Base-by-base conservation (phyloP, 2,329 filamentous ascomycete genomes). In the Waltergamsia citrina region DNA sequence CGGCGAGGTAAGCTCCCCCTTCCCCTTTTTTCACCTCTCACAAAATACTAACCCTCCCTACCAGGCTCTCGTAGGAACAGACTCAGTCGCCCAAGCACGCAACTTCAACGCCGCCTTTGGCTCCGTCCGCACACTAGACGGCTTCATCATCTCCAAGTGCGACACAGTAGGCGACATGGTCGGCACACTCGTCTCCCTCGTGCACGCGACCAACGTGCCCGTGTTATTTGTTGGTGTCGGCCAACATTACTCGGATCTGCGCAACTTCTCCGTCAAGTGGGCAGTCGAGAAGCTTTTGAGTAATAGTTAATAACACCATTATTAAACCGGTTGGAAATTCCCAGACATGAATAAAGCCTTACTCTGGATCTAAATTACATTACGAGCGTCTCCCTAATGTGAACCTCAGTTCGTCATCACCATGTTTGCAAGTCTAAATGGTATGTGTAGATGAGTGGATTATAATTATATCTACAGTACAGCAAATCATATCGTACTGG, bases 131-230 rank as follows among this genome's bases (percentile, higher is more conserved):
- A 74, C 75, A 19, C 70, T 98, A 24, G 93, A 98, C 59, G 92
- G 92, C 6, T 98, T 98, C 59, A 94, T 98, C 53, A 95, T 98
- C 48, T 90, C 82, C 40, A 98, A 98, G 61, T 96, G 92, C 56
- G 92, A 98, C 62, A 98, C 92, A 0, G 93, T 98, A 24, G 93
- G 92, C n/a, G 90, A 95, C 62, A 96, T 96, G 88, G 87, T 95
- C 28, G 87, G 74, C 46, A 95, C 90, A 3, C 67, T 98, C 42
- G 92, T 98, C 41, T 94, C 85, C 54, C 90, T 98, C 67, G 90
- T 98, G 25, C 90, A 96, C 62, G 90, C 92, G 4, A 98, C 93
- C 4, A 86, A 90, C 19, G 93, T 98, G 29, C 93, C 93, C 0
- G 87, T 98, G 15, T 71, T 96, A 9, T 98, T 98, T 53, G 72